phyloP scores from a whole-genome alignment of 768 basidiomycete genomes.

The Hydnomerulius pinastri region DNA sequence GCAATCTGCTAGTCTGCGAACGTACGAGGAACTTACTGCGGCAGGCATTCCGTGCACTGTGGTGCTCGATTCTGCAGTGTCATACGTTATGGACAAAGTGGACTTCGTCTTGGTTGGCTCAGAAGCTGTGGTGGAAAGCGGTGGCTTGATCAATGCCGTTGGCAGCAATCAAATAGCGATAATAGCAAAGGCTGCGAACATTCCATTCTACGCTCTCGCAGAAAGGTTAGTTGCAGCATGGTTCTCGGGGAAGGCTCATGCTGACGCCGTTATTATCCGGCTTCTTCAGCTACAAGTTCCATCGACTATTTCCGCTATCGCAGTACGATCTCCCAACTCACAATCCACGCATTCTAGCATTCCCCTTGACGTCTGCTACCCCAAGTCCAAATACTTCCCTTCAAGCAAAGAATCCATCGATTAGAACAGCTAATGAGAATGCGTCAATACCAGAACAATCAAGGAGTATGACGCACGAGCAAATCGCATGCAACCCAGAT shows the following conservation, averaged over 20 bases:
- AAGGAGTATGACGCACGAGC: constrained; percentile 69
- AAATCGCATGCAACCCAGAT: constrained; percentile 80
- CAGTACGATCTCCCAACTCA: constrained; percentile 88
- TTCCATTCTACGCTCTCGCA: constrained; percentile 94
- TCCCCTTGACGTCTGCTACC: constrained; percentile 45
- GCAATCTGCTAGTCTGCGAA: constrained; percentile 66
- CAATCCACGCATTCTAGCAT: constrained; percentile 72
- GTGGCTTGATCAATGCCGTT: constrained; percentile 88
- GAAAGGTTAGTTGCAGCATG: constrained; percentile 64
- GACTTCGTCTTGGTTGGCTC: constrained; percentile 96
- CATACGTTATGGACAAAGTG: constrained; percentile 95
- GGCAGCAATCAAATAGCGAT: constrained; percentile 97
- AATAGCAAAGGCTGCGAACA: constrained; percentile 90
- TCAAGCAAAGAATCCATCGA: constrained; percentile 6
- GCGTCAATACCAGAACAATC: constrained; percentile 3
- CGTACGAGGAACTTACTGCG: constrained; percentile 82
- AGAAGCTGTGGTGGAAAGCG: constrained; percentile 97
- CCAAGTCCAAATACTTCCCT: constrained; percentile 1
- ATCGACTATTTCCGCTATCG: constrained; percentile 91
- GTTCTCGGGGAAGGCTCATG: constrained; percentile 16
- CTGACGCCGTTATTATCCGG: constrained; percentile 24
- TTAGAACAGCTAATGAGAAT: constrained; percentile 4
- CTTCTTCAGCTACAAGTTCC: constrained; percentile 86
- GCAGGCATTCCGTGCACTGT: constrained; percentile 95
- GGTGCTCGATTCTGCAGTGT: constrained; percentile 94